These are phyloP conservation scores for Cardamine occulta DNA, from an alignment of 345 rosid species.

Conservation along the genomic window DNA sequence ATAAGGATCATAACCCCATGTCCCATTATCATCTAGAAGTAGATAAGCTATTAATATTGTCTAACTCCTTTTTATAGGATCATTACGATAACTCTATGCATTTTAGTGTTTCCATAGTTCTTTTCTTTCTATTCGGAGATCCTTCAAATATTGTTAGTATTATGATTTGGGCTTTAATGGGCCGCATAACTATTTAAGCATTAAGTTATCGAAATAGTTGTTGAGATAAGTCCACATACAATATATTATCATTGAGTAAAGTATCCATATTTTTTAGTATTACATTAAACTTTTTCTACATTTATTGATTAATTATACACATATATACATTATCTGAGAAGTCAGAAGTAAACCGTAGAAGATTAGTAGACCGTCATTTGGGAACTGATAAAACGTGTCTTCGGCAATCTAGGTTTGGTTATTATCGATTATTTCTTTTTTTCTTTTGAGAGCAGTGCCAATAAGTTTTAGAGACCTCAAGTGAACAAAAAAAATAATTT, in stretches of 20 bases:
- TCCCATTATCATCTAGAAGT: conserved; percentile 11
- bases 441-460: too few species aligned
- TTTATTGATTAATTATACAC: too few species aligned
- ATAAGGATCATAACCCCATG: neutral
- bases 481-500: too few species aligned
- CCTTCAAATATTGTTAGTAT: neutral
- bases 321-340: too few species aligned
- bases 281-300: too few species aligned
- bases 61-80: neutral
- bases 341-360: too few species aligned
- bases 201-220: neutral
- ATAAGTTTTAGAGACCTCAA: too few species aligned
- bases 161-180: conserved; percentile 23
- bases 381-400: too few species aligned
- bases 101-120: neutral
- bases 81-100: neutral
- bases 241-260: neutral
- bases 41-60: neutral
- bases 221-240: neutral
- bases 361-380: too few species aligned
- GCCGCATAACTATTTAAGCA: neutral
- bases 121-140: neutral
- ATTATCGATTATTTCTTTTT: too few species aligned
- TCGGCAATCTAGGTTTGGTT: too few species aligned
- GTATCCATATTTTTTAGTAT: neutral